A percentile compares a stretch with the other conserved stretches of the same genome.
These are phyloP conservation scores for Parathielavia hyrcaniae DNA, from an alignment of 495 filamentous ascomycete species.

Conservation along the genomic window DNA sequence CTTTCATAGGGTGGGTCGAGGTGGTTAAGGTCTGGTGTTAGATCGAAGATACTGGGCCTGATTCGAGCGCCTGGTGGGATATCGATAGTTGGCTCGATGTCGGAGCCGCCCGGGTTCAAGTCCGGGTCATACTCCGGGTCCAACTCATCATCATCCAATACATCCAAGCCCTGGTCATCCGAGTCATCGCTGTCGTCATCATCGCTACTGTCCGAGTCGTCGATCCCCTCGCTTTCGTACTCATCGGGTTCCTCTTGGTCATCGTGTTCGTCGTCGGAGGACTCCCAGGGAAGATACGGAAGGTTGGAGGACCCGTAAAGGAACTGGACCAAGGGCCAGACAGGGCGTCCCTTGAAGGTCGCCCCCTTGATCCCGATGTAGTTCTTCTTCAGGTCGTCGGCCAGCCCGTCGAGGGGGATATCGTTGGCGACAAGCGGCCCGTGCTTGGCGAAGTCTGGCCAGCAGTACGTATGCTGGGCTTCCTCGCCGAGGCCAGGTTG, in stretches of 20 bases:
- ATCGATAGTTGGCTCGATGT: not conserved
- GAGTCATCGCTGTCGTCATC: not conserved
- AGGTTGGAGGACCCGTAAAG: not conserved
- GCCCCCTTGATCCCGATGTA: not conserved
- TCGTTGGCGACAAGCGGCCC: constrained; percentile 13
- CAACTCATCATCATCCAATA: constrained; percentile 12
- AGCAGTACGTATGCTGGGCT: constrained; percentile 29
- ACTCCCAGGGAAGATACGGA: not conserved
- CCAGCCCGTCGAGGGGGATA: not conserved
- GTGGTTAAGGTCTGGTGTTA: constrained; percentile 3
- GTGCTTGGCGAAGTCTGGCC: constrained; percentile 29
- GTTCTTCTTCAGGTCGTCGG: not conserved
- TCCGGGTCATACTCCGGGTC: no score
- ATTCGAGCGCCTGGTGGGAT: not conserved
- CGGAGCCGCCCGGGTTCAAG: no score
- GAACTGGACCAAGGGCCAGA: constrained; percentile 33
- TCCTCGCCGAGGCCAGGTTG: constrained; percentile 10
- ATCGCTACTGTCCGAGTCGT: constrained; percentile 26
- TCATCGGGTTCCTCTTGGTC: constrained; percentile 18
- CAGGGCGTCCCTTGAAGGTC: not conserved
- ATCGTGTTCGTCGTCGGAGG: constrained; percentile 3
- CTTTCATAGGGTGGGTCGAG: not conserved
- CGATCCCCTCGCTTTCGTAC: constrained; percentile 33
- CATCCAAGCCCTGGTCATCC: constrained; percentile 26
- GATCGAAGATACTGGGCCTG: not conserved